These are phyloP conservation scores for Arctium lappa DNA, from an alignment of 129 eudicot species.

Conservation along the genomic window DNA sequence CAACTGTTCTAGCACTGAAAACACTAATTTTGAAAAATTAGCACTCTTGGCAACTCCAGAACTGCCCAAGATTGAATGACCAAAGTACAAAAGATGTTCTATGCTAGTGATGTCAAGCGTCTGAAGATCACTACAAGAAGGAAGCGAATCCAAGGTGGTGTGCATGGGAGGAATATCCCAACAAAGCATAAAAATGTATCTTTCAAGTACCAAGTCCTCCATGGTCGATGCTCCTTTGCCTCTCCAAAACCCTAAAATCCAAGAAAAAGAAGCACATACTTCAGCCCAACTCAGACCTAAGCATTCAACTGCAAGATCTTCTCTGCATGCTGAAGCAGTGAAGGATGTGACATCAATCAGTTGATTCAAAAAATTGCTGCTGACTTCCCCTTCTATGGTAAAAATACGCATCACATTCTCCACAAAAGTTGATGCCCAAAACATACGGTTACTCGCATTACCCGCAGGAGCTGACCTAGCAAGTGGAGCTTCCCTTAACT, in stretches of 20 bases:
- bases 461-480: slow-evolving; percentile 30
- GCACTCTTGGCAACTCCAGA: slow-evolving; percentile 17
- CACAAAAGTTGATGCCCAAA: slow-evolving; percentile 65
- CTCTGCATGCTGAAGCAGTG: slow-evolving; percentile 57
- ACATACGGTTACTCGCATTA: slow-evolving; percentile 35
- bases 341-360: slow-evolving; percentile 78
- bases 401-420: slow-evolving; percentile 46
- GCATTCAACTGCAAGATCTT: slow-evolving; percentile 40
- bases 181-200: slow-evolving; percentile 84
- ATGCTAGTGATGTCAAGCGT: slow-evolving; percentile 42
- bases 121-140: slow-evolving; percentile 31
- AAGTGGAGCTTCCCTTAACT: slow-evolving; percentile 57
- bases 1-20: slow-evolving; percentile 60
- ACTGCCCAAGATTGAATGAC: slow-evolving; percentile 55
- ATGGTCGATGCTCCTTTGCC: slow-evolving; percentile 56
- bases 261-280: slow-evolving; percentile 52
- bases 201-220: slow-evolving; percentile 78
- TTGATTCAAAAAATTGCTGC: slow-evolving; percentile 49
- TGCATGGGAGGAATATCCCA: slow-evolving; percentile 72
- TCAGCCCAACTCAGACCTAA: slow-evolving; percentile 56
- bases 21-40: slow-evolving; percentile 36
- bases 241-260: slow-evolving; percentile 75
- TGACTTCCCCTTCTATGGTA: slow-evolving; percentile 44
- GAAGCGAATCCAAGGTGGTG: slow-evolving; percentile 32
- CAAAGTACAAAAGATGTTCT: slow-evolving; percentile 53